Conservation (phyloP, 164 flowering plant genomes). For the Buxus sempervirens region DNA sequence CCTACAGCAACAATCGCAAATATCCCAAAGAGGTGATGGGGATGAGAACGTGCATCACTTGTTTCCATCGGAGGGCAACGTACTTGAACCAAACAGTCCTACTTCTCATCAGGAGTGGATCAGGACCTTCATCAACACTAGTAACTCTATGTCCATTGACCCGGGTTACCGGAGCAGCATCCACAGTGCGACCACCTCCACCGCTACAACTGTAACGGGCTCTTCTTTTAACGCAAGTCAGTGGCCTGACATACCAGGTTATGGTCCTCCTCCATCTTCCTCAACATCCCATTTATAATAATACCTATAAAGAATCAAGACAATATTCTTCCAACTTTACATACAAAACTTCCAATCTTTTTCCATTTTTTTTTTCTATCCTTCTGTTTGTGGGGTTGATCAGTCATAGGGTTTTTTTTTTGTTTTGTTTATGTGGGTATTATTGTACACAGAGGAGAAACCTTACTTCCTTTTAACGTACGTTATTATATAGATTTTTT, state of each 20-base stretch:
- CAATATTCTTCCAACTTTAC: background rate
- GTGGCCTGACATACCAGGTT: constrained; percentile 36
- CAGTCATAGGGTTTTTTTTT: background rate
- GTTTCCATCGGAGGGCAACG: constrained; percentile 5
- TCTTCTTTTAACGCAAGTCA: constrained; percentile 23
- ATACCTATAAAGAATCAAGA: no score
- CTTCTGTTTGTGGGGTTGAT: constrained; percentile 7
- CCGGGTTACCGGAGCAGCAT: constrained; percentile 5
- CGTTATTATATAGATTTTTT: background rate
- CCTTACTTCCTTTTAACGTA: background rate
- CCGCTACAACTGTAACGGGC: background rate
- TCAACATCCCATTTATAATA: constrained; percentile 10
- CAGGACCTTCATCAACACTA: constrained; percentile 14
- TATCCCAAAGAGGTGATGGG: constrained; percentile 17
- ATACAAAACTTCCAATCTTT: constrained; percentile 1
- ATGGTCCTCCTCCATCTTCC: constrained; percentile 23
- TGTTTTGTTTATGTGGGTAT: constrained; percentile 11
- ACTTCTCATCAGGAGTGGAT: constrained; percentile 13
- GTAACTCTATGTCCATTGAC: no score
- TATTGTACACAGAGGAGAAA: constrained; percentile 6
- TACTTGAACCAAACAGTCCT: constrained; percentile 16
- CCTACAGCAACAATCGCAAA: background rate
- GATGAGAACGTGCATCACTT: constrained; percentile 1
- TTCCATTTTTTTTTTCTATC: background rate
- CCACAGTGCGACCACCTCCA: no score